Percentiles rank a stretch among this genome's conserved stretches.
phyloP scores from a whole-genome alignment of 2,329 filamentous ascomycete species.

The Microsporum ferrugineum region DNA sequence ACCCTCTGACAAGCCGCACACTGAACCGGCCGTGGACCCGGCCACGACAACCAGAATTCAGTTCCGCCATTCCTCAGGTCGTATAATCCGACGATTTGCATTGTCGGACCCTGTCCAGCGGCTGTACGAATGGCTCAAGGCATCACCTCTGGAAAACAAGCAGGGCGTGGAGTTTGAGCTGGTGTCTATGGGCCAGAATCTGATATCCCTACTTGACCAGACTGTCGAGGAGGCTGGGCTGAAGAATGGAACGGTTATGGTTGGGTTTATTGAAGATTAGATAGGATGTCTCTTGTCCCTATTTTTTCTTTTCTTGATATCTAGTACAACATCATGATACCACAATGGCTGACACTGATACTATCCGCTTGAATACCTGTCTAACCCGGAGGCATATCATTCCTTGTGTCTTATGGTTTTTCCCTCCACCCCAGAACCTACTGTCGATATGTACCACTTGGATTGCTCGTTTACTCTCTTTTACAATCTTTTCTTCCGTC shows the following conservation, averaged over 20 bases:
- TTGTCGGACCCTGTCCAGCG: conserved; percentile 64
- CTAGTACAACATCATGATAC: neutral
- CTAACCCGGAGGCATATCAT: neutral
- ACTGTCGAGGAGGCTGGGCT: conserved; percentile 72
- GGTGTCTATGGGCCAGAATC: conserved; percentile 73
- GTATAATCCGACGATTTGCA: conserved; percentile 76
- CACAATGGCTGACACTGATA: neutral
- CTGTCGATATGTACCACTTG: neutral
- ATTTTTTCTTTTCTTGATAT: neutral
- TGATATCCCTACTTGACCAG: conserved; percentile 62
- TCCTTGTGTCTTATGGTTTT: neutral
- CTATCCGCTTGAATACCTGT: neutral
- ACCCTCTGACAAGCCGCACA: conserved; percentile 58
- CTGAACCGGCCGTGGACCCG: conserved; percentile 62
- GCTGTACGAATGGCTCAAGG: conserved; percentile 95
- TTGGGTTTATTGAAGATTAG: conserved; percentile 57
- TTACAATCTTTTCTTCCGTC: neutral
- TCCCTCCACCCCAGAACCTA: neutral
- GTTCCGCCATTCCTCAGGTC: conserved; percentile 73
- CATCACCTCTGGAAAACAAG: conserved; percentile 70
- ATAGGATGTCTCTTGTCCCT: neutral
- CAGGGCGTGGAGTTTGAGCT: conserved; percentile 72
- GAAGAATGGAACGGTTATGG: conserved; percentile 90
- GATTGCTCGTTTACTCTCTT: neutral
- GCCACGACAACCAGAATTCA: conserved; percentile 76